A percentile compares a stretch with the other conserved stretches of the same genome.
Evolutionary conservation across 2,329 filamentous ascomycete genomes (phyloP).

Genomic region (Fonsecaea monophora): DNA sequence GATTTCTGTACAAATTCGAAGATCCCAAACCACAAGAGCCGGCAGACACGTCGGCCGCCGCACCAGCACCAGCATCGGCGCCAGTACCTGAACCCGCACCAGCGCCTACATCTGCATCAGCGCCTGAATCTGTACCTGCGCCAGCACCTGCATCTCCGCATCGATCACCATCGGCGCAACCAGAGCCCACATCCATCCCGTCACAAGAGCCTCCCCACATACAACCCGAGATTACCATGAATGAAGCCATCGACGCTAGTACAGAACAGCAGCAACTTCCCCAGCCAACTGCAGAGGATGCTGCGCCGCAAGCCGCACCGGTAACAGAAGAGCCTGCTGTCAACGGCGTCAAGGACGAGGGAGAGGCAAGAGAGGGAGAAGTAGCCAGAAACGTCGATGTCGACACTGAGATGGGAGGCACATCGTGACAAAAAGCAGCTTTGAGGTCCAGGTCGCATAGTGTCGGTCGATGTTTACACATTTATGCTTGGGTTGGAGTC

Average conservation of each 20-base stretch:
- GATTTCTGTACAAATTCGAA: conserved; percentile 39
- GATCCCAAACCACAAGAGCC: conserved; percentile 30
- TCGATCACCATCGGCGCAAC: conserved; percentile 10
- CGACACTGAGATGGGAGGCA: conserved; percentile 38
- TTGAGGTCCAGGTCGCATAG: conserved; percentile 14
- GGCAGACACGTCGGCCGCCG: neutral
- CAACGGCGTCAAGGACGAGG: conserved; percentile 28
- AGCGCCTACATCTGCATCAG: conserved; percentile 5
- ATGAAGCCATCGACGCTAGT: conserved; percentile 7
- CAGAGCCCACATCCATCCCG: neutral
- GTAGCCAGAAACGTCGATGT: conserved; percentile 28
- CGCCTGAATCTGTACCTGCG: conserved; percentile 2
- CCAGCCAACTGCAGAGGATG: neutral
- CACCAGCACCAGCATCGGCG: conserved; percentile 11
- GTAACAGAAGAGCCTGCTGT: conserved; percentile 13
- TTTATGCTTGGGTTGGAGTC: conserved; percentile 10
- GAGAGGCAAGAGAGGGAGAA: conserved; percentile 12
- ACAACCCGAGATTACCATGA: conserved; percentile 20
- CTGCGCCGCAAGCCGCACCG: conserved; percentile 5
- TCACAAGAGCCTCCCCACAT: conserved; percentile 7
- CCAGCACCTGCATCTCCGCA: neutral
- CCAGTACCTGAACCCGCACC: conserved; percentile 8
- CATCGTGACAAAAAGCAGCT: conserved; percentile 20
- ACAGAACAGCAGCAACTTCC: conserved; percentile 4
- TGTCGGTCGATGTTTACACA: conserved; percentile 28